Base-by-base conservation (phyloP, 805 yeast species). In the Starmerella etchellsii region DNA sequence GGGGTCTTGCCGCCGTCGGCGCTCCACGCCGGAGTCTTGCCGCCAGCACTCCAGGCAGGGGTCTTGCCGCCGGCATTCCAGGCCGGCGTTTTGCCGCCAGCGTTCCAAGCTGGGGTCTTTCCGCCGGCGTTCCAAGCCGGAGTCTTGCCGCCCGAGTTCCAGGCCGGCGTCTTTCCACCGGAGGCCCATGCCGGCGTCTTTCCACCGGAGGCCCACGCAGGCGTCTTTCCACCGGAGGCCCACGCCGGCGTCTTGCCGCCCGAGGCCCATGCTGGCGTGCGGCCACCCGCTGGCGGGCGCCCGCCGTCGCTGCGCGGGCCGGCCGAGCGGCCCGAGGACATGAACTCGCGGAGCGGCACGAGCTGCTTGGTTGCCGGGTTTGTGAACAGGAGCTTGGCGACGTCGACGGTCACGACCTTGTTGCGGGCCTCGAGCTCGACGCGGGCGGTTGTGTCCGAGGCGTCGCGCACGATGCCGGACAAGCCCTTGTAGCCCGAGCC, bases 401-500 rank as follows among this genome's bases (percentile, higher is more conserved):
- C 87, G 53, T 76, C 78, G 26, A 91, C 81, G 43, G 88, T 82
- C 46, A 87, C 76, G 44, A 81, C 81, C 59, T 88, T 91, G 56
- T 78, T 78, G 51, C 87, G 87, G 22, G 95, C 82, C 60, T 91
- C 97, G 49, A 91, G 70, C 63, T 91, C 98, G 33, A 91, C 82
- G 45, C 96, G 73, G 1, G 96, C 97, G 51, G 71, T 73, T 13
- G 80, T 80, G 47, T 93, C 98, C 53, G 84, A 91, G 9, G 95
- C 84, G 57, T 91, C 97, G 51, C 81, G 80, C 32, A 91, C 83
- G 49, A 83, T 81, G 58, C 98, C 98, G 65, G 79, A 77, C 51
- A 84, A 75, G 34, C 98, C 97, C 64, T 91, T 91, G 60, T 88
- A 84, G 36, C 74, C 76, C 24, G 94, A 91, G n/a, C 95, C 84